Conservation (phyloP, 129 eudicot genomes). For the Lactuca sativa region DNA sequence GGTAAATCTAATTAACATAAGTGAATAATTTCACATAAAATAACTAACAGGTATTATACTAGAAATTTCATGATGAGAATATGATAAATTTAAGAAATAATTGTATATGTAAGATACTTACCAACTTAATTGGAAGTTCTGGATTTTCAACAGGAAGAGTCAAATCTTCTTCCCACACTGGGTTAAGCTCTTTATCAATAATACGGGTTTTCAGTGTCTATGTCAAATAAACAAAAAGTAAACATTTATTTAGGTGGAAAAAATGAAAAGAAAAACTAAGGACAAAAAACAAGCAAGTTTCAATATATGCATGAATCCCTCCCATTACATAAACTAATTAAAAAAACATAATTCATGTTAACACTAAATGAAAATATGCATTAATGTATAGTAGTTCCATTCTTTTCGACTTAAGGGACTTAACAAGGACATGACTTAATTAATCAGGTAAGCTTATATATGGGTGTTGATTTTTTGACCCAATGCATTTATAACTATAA, state of each 20-base stretch:
- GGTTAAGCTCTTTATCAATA: conserved; percentile 53
- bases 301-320: neutral
- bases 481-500: too few species aligned
- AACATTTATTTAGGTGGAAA: neutral
- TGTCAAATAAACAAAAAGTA: conserved; percentile 9
- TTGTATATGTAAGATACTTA: conserved; percentile 8
- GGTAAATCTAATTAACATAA: neutral
- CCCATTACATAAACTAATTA: neutral
- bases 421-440: too few species aligned
- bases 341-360: neutral
- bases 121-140: conserved; percentile 51
- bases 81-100: neutral
- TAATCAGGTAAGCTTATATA: too few species aligned
- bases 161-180: conserved; percentile 79
- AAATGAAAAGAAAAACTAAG: neutral
- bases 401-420: too few species aligned
- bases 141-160: conserved; percentile 63
- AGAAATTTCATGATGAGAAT: neutral
- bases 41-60: neutral
- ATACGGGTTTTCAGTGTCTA: conserved; percentile 75
- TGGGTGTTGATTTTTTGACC: too few species aligned
- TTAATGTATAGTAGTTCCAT: too few species aligned
- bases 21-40: neutral
- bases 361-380: too few species aligned
- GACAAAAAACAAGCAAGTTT: neutral